Evolutionary conservation across 371 early-diverging fungal species (phyloP).

Genomic region (Scutellospora calospora): DNA sequence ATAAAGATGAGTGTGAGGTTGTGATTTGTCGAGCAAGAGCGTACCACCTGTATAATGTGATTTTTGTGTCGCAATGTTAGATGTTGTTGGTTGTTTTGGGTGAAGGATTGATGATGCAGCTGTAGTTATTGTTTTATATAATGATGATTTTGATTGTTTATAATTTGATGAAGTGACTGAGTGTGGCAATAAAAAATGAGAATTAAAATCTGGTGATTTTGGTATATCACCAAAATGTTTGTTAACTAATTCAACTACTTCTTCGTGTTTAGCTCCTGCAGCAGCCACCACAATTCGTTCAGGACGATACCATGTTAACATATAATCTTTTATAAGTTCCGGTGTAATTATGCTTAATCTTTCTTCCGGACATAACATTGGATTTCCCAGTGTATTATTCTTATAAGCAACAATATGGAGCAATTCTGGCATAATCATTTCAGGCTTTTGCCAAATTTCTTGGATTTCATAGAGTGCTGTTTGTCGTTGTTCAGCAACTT

Average conservation of each 20-base stretch:
- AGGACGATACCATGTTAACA: slow-evolving; percentile 84
- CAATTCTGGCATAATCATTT: slow-evolving; percentile 86
- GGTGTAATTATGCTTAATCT: slow-evolving; percentile 74
- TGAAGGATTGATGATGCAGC: slow-evolving; percentile 42
- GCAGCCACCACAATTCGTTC: slow-evolving; percentile 93
- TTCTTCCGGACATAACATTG: slow-evolving; percentile 78
- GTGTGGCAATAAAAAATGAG: not conserved
- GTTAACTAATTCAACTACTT: slow-evolving; percentile 76
- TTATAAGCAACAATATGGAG: slow-evolving; percentile 87
- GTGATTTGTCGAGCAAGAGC: slow-evolving; percentile 61
- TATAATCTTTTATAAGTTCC: slow-evolving; percentile 72
- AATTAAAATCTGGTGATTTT: slow-evolving; percentile 22
- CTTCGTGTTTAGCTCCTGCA: slow-evolving; percentile 87
- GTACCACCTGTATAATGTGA: slow-evolving; percentile 88
- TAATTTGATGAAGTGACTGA: not conserved
- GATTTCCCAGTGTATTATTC: slow-evolving; percentile 85
- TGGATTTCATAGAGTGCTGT: slow-evolving; percentile 87
- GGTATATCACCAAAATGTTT: slow-evolving; percentile 71
- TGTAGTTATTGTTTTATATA: slow-evolving; percentile 46
- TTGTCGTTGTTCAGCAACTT: slow-evolving; percentile 84
- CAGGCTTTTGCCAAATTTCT: slow-evolving; percentile 86
- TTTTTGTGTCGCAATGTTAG: slow-evolving; percentile 53
- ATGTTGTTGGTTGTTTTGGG: slow-evolving; percentile 39
- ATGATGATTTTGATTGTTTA: slow-evolving; percentile 46
- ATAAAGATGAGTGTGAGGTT: slow-evolving; percentile 84